A percentile compares a stretch with the other conserved stretches of the same genome.
These are phyloP conservation scores for Triticum timopheevii DNA, from an alignment of 176 grass and related monocot species.

Conservation along the genomic window DNA sequence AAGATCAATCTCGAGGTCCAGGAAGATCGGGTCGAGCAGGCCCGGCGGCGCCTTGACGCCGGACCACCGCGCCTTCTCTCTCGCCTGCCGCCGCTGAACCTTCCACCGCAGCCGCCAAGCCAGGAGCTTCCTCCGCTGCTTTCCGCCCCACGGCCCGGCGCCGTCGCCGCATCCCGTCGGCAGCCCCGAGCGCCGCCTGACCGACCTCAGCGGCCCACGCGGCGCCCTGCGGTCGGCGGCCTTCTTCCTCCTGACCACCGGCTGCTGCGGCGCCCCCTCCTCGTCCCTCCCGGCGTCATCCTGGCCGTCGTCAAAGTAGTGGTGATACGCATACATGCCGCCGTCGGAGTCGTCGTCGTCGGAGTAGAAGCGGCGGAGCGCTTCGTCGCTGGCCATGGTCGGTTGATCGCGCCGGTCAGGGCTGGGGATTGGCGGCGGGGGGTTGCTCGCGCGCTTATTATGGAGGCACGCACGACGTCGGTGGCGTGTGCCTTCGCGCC, in stretches of 20 bases:
- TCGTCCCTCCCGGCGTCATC: background rate
- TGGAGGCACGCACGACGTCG: background rate
- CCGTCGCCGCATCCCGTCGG: background rate
- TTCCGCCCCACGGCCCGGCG: background rate
- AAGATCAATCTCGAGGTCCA: background rate
- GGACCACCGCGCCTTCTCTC: background rate
- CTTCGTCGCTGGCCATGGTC: background rate
- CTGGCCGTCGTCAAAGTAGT: background rate
- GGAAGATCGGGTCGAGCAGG: background rate
- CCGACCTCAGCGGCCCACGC: background rate
- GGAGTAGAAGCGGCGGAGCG: background rate
- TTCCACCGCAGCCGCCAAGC: background rate
- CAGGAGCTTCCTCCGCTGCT: constrained; percentile 10
- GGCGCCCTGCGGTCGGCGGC: background rate
- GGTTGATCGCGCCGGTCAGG: background rate
- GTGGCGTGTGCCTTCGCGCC: background rate
- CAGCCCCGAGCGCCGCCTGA: background rate
- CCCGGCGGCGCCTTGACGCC: background rate
- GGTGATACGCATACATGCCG: background rate
- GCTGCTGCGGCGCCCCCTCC: background rate
- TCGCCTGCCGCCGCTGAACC: background rate
- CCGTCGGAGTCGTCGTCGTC: background rate
- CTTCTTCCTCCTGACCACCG: background rate
- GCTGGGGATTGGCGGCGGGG: background rate
- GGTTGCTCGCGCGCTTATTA: background rate